phyloP scores from a whole-genome alignment of 257 asterid genomes.

The Solanum habrochaites region DNA sequence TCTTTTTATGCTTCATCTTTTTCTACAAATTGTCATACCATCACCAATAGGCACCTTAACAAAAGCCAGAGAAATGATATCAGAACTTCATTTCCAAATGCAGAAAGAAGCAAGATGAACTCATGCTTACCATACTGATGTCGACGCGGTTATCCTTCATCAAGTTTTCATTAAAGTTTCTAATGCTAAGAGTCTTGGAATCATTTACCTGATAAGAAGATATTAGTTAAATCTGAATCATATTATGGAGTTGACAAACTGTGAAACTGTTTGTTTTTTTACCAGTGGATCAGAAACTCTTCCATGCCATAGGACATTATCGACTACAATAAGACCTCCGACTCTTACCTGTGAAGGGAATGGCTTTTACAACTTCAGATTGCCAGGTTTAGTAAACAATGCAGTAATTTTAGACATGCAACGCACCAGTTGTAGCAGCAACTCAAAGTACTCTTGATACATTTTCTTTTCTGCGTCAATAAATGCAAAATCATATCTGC shows the following conservation, averaged over 20 bases:
- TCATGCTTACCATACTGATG: conserved; percentile 70
- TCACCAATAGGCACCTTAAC: conserved; percentile 75
- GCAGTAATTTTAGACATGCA: not conserved
- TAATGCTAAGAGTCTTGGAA: conserved; percentile 52
- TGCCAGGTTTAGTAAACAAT: not conserved
- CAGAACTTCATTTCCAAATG: not conserved
- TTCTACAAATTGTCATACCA: conserved; percentile 76
- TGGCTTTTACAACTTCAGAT: not conserved
- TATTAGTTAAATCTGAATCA: not conserved
- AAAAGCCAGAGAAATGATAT: not conserved
- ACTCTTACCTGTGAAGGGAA: conserved; percentile 46
- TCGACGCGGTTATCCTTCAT: conserved; percentile 72
- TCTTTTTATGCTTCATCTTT: conserved; percentile 16
- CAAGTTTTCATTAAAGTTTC: conserved; percentile 51
- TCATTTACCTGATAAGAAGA: conserved; percentile 43
- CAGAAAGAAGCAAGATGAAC: not conserved
- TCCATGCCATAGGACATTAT: conserved; percentile 97
- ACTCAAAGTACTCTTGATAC: conserved; percentile 79
- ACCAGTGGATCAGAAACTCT: conserved; percentile 89
- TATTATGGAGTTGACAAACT: not conserved
- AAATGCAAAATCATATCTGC: conserved; percentile 89
- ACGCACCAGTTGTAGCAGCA: conserved; percentile 78
- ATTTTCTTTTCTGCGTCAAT: conserved; percentile 90
- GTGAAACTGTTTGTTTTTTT: not conserved
- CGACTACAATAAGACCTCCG: conserved; percentile 82